Percentiles rank a stretch among this genome's conserved stretches.
These are phyloP conservation scores for Meyerozyma elateridarum DNA, from an alignment of 1,139 yeast genomes.

Conservation along the genomic window DNA sequence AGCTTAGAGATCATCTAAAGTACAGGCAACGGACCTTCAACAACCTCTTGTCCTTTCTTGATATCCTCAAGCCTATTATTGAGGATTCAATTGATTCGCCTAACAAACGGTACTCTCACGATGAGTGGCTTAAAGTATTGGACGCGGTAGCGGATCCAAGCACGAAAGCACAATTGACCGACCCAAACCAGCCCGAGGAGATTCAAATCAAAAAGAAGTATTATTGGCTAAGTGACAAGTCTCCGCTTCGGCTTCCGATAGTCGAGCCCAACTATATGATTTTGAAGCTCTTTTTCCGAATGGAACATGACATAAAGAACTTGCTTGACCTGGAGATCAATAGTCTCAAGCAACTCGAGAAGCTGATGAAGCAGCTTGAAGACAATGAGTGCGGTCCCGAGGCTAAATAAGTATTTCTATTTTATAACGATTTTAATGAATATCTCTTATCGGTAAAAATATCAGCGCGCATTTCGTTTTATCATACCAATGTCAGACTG, in stretches of 20 bases:
- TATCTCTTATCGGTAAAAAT: not conserved
- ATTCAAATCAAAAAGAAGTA: conserved; percentile 14
- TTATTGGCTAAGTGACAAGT: conserved; percentile 54
- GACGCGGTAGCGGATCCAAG: conserved; percentile 11
- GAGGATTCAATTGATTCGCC: conserved; percentile 31
- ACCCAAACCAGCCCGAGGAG: not conserved
- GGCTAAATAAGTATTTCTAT: conserved; percentile 3
- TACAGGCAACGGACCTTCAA: conserved; percentile 11
- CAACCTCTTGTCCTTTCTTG: conserved; percentile 17
- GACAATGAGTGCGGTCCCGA: conserved; percentile 2
- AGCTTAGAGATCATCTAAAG: not conserved
- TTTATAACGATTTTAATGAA: conserved; percentile 7
- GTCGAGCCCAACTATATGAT: conserved; percentile 63
- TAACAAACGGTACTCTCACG: conserved; percentile 25
- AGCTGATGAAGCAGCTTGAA: not conserved
- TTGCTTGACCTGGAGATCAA: conserved; percentile 3
- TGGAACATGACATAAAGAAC: conserved; percentile 19
- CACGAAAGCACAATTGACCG: conserved; percentile 4
- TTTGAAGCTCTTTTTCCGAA: conserved; percentile 33
- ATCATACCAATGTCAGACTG: too few relatives aligned
- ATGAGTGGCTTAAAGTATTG: conserved; percentile 29
- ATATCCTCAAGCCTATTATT: conserved; percentile 24
- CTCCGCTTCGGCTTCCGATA: conserved; percentile 65
- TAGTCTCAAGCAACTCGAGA: not conserved
- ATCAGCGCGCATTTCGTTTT: too few relatives aligned